Conservation (phyloP, 768 basidiomycete species). For the Tulasnella sp. region DNA sequence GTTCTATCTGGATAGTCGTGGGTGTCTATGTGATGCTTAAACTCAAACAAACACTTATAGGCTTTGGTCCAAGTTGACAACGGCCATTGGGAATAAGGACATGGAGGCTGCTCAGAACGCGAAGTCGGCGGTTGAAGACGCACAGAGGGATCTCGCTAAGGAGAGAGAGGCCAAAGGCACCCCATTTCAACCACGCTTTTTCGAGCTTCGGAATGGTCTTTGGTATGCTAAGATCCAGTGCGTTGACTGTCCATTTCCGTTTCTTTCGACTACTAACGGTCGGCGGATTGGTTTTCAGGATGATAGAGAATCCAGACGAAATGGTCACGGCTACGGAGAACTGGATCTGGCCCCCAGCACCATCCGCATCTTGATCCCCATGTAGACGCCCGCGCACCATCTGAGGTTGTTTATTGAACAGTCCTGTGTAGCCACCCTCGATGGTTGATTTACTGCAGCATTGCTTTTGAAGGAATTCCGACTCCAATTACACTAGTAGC, state of each 20-base stretch:
- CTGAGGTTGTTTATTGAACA: too few species aligned
- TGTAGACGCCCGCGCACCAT: too few species aligned
- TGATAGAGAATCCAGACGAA: constrained; percentile 58
- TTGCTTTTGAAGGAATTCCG: too few species aligned
- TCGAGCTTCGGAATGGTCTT: constrained; percentile 61
- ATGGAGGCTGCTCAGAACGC: constrained; percentile 91
- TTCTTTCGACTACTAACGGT: not conserved
- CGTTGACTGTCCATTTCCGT: constrained; percentile 25
- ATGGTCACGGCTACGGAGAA: constrained; percentile 56
- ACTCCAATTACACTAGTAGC: too few species aligned
- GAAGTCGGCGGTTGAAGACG: constrained; percentile 84
- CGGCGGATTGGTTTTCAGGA: constrained; percentile 32
- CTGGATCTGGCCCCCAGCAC: constrained; percentile 64
- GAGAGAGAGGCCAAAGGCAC: constrained; percentile 63
- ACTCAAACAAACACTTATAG: constrained; percentile 27
- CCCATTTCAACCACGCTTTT: constrained; percentile 67
- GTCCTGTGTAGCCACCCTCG: too few species aligned
- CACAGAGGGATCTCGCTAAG: constrained; percentile 72
- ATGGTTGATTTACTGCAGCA: too few species aligned
- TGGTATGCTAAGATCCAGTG: constrained; percentile 76
- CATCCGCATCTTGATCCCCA: not conserved
- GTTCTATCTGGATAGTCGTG: constrained; percentile 21
- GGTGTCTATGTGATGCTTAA: not conserved
- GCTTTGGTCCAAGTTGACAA: constrained; percentile 75
- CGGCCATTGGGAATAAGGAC: constrained; percentile 75